A percentile compares a stretch with the other conserved stretches of the same genome.
Conservation (phyloP, 257 asterid species). For the Lycium barbarum region DNA sequence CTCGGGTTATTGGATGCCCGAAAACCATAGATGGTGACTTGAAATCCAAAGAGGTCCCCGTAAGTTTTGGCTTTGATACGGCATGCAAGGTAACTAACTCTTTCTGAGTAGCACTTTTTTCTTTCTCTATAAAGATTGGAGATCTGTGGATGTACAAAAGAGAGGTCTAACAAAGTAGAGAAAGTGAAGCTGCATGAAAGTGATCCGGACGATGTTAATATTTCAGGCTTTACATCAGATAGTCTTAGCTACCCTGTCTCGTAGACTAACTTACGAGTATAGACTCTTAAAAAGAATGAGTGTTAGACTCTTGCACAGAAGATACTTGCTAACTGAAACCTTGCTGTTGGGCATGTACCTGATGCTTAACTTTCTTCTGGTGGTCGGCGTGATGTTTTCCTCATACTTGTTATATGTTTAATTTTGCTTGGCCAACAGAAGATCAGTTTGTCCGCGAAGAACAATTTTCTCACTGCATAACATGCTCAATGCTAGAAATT, state of each 20-base stretch:
- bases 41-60: conserved; percentile 92
- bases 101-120: not conserved
- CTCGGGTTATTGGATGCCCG: conserved; percentile 96
- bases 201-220: conserved; percentile 4
- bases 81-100: conserved; percentile 90
- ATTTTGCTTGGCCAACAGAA: not conserved
- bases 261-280: not conserved
- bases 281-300: not conserved
- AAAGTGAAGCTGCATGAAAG: conserved; percentile 13
- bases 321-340: conserved; percentile 1
- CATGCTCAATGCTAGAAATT: not conserved
- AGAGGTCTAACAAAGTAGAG: not conserved
- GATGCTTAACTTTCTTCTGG: not conserved
- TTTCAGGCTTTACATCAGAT: not conserved
- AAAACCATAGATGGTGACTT: conserved; percentile 99
- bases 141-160: not conserved
- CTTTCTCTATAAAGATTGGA: not conserved
- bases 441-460: not conserved
- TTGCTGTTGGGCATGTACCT: not conserved
- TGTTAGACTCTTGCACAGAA: not conserved
- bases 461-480: not conserved
- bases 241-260: not conserved
- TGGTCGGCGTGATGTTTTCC: not conserved
- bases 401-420: not conserved
- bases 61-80: conserved; percentile 97